A percentile compares a stretch with the other conserved stretches of the same genome.
These are phyloP conservation scores for Exophiala lecanii-corni DNA, from an alignment of 2,329 filamentous ascomycete genomes.

Conservation along the genomic window DNA sequence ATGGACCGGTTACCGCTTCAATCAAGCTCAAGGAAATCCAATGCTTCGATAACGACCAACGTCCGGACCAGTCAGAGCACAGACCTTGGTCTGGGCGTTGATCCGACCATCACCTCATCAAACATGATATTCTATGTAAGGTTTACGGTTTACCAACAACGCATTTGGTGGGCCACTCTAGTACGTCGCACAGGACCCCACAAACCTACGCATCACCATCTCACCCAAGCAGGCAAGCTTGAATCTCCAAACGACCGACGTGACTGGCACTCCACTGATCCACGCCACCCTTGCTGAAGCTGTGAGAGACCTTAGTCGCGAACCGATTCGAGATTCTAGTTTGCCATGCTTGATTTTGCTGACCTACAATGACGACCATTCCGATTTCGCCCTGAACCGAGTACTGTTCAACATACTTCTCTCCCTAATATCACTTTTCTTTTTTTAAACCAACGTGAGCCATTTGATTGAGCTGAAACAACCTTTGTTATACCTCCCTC, in stretches of 20 bases:
- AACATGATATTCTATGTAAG: neutral
- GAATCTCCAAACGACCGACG: slow-evolving; percentile 3
- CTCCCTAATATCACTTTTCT: neutral
- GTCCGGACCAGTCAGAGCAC: neutral
- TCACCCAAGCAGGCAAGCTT: neutral
- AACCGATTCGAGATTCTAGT: slow-evolving; percentile 14
- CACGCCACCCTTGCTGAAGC: slow-evolving; percentile 15
- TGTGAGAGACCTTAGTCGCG: neutral
- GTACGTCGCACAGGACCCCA: neutral
- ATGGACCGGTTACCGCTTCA: neutral
- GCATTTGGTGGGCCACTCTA: neutral
- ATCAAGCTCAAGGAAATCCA: neutral
- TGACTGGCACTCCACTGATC: slow-evolving; percentile 21
- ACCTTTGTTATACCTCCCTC: neutral
- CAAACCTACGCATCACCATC: neutral
- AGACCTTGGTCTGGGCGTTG: neutral
- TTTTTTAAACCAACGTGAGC: neutral
- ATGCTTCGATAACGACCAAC: neutral
- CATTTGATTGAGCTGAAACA: neutral
- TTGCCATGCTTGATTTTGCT: slow-evolving; percentile 3
- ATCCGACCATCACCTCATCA: neutral
- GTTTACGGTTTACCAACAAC: neutral
- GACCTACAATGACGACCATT: slow-evolving; percentile 3
- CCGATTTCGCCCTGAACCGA: neutral
- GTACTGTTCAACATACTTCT: neutral